These are phyloP conservation scores for Fusarium longipes DNA, from an alignment of 2,329 filamentous ascomycete species.

Conservation along the genomic window DNA sequence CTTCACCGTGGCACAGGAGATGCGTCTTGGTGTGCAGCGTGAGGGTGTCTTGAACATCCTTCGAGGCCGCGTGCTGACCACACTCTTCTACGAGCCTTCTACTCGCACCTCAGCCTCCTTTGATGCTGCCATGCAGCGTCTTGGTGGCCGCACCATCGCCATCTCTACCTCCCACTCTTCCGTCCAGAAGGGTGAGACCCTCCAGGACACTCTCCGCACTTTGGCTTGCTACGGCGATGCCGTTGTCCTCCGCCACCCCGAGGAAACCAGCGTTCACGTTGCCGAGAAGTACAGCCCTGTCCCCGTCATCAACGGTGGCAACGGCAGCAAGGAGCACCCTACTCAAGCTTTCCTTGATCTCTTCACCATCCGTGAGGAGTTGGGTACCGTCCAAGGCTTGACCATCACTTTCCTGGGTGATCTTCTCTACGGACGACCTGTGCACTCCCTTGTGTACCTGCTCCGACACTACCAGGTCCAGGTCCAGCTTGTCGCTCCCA, in stretches of 20 bases:
- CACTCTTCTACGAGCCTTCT: slow-evolving; percentile 97
- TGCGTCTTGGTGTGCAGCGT: slow-evolving; percentile 93
- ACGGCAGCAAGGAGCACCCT: slow-evolving; percentile 94
- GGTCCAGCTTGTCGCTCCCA: slow-evolving; percentile 90
- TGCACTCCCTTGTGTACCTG: slow-evolving; percentile 94
- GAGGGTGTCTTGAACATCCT: slow-evolving; percentile 90
- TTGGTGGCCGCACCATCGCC: slow-evolving; percentile 86
- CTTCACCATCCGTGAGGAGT: slow-evolving; percentile 97
- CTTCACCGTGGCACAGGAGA: slow-evolving; percentile 97
- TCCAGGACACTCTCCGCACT: slow-evolving; percentile 94
- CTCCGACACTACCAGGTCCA: slow-evolving; percentile 95
- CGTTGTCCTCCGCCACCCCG: slow-evolving; percentile 93
- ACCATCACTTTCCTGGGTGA: slow-evolving; percentile 97
- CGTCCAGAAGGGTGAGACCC: slow-evolving; percentile 91
- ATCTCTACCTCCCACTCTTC: slow-evolving; percentile 88
- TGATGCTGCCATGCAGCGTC: slow-evolving; percentile 97
- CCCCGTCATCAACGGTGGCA: slow-evolving; percentile 96
- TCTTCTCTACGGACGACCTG: slow-evolving; percentile 90
- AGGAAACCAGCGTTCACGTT: slow-evolving; percentile 80
- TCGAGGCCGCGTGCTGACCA: slow-evolving; percentile 86
- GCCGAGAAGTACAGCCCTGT: slow-evolving; percentile 90
- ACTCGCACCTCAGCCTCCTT: slow-evolving; percentile 96
- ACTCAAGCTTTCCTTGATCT: slow-evolving; percentile 98
- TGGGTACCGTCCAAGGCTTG: slow-evolving; percentile 93
- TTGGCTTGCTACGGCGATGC: slow-evolving; percentile 95